Evolutionary conservation across 2,329 filamentous ascomycete genomes (phyloP), one percentile per base, ranked within the genome.

Genomic region (Claviceps arundinis): DNA sequence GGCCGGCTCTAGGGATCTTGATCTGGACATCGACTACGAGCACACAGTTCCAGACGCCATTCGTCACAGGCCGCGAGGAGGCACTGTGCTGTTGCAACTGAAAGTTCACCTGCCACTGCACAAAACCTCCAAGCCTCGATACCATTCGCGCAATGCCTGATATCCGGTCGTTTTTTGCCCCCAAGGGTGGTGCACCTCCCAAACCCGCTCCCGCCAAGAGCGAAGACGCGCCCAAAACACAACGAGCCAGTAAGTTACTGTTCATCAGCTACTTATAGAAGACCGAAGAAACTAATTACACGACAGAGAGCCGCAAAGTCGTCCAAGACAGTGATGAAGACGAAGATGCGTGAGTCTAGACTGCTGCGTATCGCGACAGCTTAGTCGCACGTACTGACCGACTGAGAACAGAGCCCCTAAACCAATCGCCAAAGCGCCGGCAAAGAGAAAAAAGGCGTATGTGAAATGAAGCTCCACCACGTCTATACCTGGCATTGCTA

Each of bases 101-200:
- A 30, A 52, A 42, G 14, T 16, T 56, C 17, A 14, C 17, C 50
- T 47, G 45, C 45, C 34, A 50, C 49, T 52, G 50, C 37, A 19
- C 11, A 41, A 34, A 11, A 34, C 30, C 14, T 40, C 44, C 30
- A 54, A 30, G 34, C 50, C 53, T 44, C 37, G 24, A 45, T 37
- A 5, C 37, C 7, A 22, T 17, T 14, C 3, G 24, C 52, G 56
- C 55, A 56, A 95, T 95, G 89, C 81, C 89, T 56, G 91, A 97
- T 69, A 97, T 96, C 62, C 80, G 90, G 63, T 89, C 77, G 60
- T 97, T 96, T 70, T 96, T 97, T 72, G 82, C 85, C 52, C 81
- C 85, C 55, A 89, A 89, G 67, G 76, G 78, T 57, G 73, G 77
- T 59, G 70, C 76, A 45, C 70, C 77, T 16, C 68, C 74, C 47